Evolutionary conservation across 192 early-diverging fungal genomes (phyloP).

Genomic region (Coemansia sp.): DNA sequence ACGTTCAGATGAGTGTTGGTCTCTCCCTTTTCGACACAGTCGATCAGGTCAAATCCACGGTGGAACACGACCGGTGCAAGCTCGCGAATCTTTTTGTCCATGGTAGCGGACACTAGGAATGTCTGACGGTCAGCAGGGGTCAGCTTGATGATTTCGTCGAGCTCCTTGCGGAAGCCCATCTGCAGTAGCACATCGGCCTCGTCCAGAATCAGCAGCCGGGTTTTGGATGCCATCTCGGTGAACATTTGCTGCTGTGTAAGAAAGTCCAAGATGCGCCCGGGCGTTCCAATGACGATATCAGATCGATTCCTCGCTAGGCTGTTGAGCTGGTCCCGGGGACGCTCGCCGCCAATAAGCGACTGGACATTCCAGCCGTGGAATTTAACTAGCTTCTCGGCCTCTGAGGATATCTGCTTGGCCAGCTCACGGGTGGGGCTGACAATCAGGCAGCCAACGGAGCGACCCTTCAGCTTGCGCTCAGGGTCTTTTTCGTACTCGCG

Average conservation of each 20-base stretch:
- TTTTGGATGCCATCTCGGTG: constrained; percentile 54
- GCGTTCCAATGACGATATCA: constrained; percentile 95
- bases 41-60: constrained; percentile 69
- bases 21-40: constrained; percentile 86
- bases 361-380: constrained; percentile 68
- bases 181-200: constrained; percentile 96
- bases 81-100: constrained; percentile 68
- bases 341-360: constrained; percentile 80
- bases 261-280: constrained; percentile 87
- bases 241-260: constrained; percentile 61
- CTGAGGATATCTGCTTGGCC: constrained; percentile 80
- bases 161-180: constrained; percentile 89
- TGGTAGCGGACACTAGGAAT: constrained; percentile 93
- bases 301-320: constrained; percentile 56
- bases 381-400: constrained; percentile 68
- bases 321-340: constrained; percentile 59
- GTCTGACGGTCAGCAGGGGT: constrained; percentile 80
- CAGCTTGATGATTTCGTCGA: constrained; percentile 67
- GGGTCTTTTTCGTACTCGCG: constrained; percentile 68
- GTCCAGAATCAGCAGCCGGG: constrained; percentile 77
- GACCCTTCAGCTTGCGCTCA: constrained; percentile 43
- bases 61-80: constrained; percentile 71
- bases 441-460: constrained; percentile 69
- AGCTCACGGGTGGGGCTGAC: constrained; percentile 93
- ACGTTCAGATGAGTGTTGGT: constrained; percentile 79